Evolutionary conservation across 805 yeast genomes (phyloP), one percentile per base, ranked within the genome.

Genomic region (Myxozyma melibiosi): DNA sequence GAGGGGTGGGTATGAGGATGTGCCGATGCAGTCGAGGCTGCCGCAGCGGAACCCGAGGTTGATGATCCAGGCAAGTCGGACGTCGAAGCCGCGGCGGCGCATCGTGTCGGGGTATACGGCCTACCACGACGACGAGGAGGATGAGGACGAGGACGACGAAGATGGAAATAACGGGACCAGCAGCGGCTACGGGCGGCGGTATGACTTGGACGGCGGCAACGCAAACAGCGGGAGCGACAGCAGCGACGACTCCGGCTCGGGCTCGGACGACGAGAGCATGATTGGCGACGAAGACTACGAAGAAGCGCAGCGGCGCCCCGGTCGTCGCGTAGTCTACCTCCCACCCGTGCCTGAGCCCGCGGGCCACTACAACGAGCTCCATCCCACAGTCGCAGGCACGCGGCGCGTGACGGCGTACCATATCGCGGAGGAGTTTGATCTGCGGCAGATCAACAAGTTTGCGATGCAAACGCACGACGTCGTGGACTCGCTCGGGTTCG

Each of bases 381-480:
- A 39, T 39, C 44, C 45, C 6, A 39, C 33, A 13, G 45, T 35
- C 3, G 30, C 44, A 18, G 45, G 45, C 2, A 49, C 45, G 18
- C 39, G 62, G 39, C 73, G 99, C 61, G 90, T 91, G 54, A 91
- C 98, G 0, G 97, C 98, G 0, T 92, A 92, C 72, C 81, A 90
- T 63, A 85, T 91, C 4, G 85, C 96, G 16, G 97, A 90, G 56
- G 88, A 86, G 31, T 85, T 90, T 67, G 79, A 88, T 66, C 72
- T 94, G 51, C 76, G 77, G 31, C 74, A 80, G 5, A 82, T 90
- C 2, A 78, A 86, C 0, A 77, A 78, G 43, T 92, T 89, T 65
- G 73, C 94, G 28, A 75, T 79, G 38, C 75, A 80, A 6, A 77
- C 84, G 42, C 99, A 92, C 71, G 85, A 85, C 65, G 96, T 91